A percentile compares a stretch with the other conserved stretches of the same genome.
Evolutionary conservation across 306 rosid species (phyloP).

Genomic region (Ceratonia siliqua): DNA sequence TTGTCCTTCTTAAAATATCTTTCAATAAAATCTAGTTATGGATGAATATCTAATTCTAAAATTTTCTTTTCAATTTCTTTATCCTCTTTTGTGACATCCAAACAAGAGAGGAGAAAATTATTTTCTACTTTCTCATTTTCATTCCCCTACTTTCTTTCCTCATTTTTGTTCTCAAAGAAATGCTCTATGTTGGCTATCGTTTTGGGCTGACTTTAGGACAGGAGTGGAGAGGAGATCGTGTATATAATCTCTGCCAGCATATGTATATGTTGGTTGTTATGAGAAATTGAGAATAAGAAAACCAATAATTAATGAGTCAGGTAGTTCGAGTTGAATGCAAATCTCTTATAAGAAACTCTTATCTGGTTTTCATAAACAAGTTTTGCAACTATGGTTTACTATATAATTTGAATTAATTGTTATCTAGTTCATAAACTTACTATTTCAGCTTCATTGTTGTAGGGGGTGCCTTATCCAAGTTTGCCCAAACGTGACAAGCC

Average conservation of each 20-base stretch:
- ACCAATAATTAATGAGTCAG: no score
- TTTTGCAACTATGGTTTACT: no score
- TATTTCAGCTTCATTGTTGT: slow-evolving; percentile 41
- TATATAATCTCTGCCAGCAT: no score
- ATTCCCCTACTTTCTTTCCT: neutral
- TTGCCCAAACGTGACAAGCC: slow-evolving; percentile 95
- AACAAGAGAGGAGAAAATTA: neutral
- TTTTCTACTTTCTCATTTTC: neutral
- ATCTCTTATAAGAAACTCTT: neutral
- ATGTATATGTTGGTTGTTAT: no score
- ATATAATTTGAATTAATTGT: no score
- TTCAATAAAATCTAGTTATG: neutral
- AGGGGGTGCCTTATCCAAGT: slow-evolving; percentile 83
- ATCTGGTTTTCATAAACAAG: no score
- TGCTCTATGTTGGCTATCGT: no score
- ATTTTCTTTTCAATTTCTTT: neutral
- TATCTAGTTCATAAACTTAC: slow-evolving; percentile 1
- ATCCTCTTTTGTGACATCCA: neutral
- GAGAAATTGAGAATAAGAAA: no score
- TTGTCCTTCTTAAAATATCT: neutral
- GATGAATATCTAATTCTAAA: neutral
- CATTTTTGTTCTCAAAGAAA: neutral
- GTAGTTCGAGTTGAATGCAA: neutral
- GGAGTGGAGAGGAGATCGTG: no score
- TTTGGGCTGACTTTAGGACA: no score